Evolutionary conservation across 1,284 basidiomycete species (phyloP), one percentile per base, ranked within the genome.

Genomic region (Cutaneotrichosporon cyanovorans): DNA sequence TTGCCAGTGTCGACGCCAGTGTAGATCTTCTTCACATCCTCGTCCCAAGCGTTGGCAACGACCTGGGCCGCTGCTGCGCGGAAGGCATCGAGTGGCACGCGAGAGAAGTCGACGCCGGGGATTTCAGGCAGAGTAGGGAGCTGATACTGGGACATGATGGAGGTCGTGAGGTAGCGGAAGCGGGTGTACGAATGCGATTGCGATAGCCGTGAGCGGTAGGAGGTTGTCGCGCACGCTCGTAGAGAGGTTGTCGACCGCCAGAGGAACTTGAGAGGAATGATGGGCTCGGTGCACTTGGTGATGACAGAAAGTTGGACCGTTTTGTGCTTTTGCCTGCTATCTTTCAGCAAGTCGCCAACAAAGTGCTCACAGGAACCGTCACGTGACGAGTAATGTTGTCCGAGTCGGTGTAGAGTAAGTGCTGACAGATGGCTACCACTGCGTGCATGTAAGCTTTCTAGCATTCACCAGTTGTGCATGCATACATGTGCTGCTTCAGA

Each of bases 1-100:
- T 90, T 91, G 40, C 87, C 63, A 57, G 84, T 85, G 68, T 92
- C 86, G 5, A 96, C 85, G 14, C 86, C 92, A 22, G 78, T 71
- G 67, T 85, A 93, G 0, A 83, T 86, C 62, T 88, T 75, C 40
- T 85, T 83, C 19, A 86, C 60, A 0, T 82, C 78, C 48, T 90
- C 73, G 2, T 74, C 73, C 23, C 93, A 76, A 0, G 81, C 79
- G 39, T 84, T 79, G 8, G 83, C 79, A 39, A 96, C 73, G 48
- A 80, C 76, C 60, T 84, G 77, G 2, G 93, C 90, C 55, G 89
- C 87, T 32, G 87, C 83, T 21, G 82, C 80, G 45, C 85, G 78
- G 77, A 93, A 97, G 6, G 80, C 78, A 70, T 97, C 92, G 40
- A 96, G 73, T 5, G 85, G 77, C 55, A 79, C 81, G 40, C 79